Conservation (phyloP, 140 eudicot species). For the Cichorium intybus region DNA sequence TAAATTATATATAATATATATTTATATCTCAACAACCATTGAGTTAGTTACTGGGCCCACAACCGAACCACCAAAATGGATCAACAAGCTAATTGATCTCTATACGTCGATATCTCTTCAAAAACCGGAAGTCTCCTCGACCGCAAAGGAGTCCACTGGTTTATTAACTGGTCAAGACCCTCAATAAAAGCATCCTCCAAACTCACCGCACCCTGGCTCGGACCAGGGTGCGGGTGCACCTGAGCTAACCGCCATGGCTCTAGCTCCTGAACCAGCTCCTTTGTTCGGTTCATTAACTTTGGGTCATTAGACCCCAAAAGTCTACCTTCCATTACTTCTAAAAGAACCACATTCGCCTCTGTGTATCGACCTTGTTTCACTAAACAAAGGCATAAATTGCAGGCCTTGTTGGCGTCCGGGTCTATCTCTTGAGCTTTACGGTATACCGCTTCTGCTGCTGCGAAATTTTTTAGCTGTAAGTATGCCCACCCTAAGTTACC, state of each 20-base stretch:
- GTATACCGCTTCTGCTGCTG: conserved; percentile 76
- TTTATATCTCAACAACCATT: conserved; percentile 21
- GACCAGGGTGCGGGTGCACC: conserved; percentile 22
- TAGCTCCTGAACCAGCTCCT: conserved; percentile 57
- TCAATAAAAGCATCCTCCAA: conserved; percentile 58
- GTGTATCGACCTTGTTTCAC: conserved; percentile 47
- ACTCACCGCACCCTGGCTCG: conserved; percentile 17
- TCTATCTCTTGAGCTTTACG: conserved; percentile 74
- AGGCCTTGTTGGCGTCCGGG: conserved; percentile 84
- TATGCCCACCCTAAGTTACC: conserved; percentile 95
- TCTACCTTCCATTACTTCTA: conserved; percentile 49
- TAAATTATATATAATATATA: not conserved
- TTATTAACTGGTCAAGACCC: conserved; percentile 68
- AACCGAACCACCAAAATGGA: conserved; percentile 20
- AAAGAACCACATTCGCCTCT: conserved; percentile 55
- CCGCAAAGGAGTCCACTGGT: conserved; percentile 50
- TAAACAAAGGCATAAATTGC: conserved; percentile 65
- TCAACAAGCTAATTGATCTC: conserved; percentile 93
- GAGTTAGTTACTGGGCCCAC: conserved; percentile 26
- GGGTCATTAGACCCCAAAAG: conserved; percentile 61
- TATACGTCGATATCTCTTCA: conserved; percentile 64
- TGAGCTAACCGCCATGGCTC: conserved; percentile 42
- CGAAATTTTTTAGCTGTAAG: conserved; percentile 66
- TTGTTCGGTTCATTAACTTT: conserved; percentile 47
- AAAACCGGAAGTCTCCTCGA: conserved; percentile 81